Evolutionary conservation across 495 filamentous ascomycete species (phyloP).

Genomic region (Podospora pseudoanserina): DNA sequence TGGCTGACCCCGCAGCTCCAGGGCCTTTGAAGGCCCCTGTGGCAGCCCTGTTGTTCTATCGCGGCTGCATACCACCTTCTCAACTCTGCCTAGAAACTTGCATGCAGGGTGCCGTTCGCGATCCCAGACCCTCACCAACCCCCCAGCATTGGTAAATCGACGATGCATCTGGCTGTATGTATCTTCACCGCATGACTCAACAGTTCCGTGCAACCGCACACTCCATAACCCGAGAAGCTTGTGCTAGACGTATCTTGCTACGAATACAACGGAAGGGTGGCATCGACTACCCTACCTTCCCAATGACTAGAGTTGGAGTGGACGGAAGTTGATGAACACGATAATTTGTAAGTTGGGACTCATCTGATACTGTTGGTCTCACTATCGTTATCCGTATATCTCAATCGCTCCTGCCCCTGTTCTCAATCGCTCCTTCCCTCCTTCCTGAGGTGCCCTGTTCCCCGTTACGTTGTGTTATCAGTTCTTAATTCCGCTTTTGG

Average conservation of each 20-base stretch:
- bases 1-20: neutral
- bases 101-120: constrained; percentile 11
- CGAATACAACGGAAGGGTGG: neutral
- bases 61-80: constrained; percentile 17
- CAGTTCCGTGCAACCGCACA: neutral
- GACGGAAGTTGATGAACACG: neutral
- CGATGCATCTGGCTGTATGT: neutral
- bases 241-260: neutral
- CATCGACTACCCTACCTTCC: neutral
- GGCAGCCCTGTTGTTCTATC: neutral
- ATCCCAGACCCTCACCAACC: neutral
- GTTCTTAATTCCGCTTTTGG: neutral
- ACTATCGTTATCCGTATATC: neutral
- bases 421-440: neutral
- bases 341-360: neutral
- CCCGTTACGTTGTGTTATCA: neutral
- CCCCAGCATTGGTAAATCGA: constrained; percentile 8
- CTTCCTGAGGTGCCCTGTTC: neutral
- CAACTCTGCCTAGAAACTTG: constrained; percentile 20
- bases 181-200: constrained; percentile 33
- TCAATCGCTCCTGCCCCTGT: neutral
- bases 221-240: neutral
- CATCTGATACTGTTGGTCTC: neutral
- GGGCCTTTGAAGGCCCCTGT: neutral
- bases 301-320: neutral